Evolutionary conservation across 23 red algal genomes (phyloP).

Genomic region (Gracilaria domingensis): DNA sequence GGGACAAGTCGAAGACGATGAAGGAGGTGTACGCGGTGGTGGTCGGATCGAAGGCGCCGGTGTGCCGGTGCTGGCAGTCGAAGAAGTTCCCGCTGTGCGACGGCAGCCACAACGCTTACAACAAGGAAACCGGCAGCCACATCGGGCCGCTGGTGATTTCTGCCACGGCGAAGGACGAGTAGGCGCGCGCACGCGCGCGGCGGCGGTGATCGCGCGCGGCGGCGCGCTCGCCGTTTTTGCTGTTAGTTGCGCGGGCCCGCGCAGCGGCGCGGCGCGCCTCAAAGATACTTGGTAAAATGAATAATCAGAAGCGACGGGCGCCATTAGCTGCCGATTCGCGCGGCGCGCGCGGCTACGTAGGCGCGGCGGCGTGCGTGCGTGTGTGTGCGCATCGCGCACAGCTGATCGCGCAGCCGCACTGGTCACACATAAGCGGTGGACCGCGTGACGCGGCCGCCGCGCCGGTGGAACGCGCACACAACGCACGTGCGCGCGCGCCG

Average conservation of each 20-base stretch:
- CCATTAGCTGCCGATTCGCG: no score
- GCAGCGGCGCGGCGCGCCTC: no score
- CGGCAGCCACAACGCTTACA: constrained; percentile 73
- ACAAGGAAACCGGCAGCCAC: constrained; percentile 78
- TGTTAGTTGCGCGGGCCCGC: no score
- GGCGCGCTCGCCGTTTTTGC: no score
- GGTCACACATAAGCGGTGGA: background rate
- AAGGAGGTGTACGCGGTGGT: constrained; percentile 53
- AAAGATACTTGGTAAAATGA: no score
- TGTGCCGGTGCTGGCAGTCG: constrained; percentile 86
- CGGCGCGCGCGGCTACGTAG: no score
- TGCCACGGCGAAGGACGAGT: background rate
- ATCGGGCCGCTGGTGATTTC: constrained; percentile 76
- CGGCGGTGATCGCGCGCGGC: background rate
- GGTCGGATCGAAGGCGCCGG: constrained; percentile 41
- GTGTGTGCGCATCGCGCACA: no score
- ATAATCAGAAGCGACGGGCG: no score
- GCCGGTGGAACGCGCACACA: background rate
- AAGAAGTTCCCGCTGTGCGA: constrained; percentile 81
- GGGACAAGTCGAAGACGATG: constrained; percentile 48
- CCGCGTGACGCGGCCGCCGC: background rate
- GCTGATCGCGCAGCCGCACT: no score
- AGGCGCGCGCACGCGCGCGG: background rate
- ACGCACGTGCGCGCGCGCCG: background rate
- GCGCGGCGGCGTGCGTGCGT: no score